Conservation (phyloP, 768 basidiomycete species). For the Cystofilobasidium ferigula region DNA sequence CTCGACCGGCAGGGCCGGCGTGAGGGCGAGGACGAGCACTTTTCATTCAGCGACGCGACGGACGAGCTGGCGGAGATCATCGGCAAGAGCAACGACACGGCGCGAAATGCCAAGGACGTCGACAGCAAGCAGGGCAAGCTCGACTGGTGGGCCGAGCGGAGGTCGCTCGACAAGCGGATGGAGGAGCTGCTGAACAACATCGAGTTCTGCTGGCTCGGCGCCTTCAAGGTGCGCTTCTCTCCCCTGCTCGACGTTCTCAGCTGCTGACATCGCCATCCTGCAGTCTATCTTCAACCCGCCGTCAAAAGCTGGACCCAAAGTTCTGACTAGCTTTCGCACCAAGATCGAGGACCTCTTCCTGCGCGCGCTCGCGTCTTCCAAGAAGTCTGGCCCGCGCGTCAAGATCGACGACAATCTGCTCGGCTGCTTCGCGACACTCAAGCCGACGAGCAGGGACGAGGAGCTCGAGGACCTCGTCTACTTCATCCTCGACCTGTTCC, state of each 20-base stretch:
- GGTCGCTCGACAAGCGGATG: constrained; percentile 63
- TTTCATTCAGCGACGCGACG: constrained; percentile 64
- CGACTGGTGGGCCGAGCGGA: constrained; percentile 78
- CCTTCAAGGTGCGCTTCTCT: constrained; percentile 63
- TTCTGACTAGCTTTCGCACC: constrained; percentile 50
- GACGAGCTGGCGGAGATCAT: constrained; percentile 70
- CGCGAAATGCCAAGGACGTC: constrained; percentile 60
- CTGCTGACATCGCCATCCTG: constrained; percentile 28
- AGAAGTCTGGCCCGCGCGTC: constrained; percentile 45
- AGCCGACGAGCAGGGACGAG: constrained; percentile 73
- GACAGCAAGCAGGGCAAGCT: constrained; percentile 52
- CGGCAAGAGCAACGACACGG: constrained; percentile 60
- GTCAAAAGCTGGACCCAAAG: constrained; percentile 41
- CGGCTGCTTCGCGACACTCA: constrained; percentile 71
- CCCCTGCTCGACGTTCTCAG: neutral
- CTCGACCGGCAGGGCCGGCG: constrained; percentile 62
- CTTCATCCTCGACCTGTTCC: constrained; percentile 85
- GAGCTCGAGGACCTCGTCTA: constrained; percentile 91
- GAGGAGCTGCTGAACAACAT: constrained; percentile 66
- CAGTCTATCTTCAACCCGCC: constrained; percentile 43
- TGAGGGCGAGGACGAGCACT: constrained; percentile 53
- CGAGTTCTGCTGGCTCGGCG: constrained; percentile 94
- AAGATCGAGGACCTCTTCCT: constrained; percentile 69
- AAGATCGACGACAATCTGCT: constrained; percentile 61
- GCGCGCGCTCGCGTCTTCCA: constrained; percentile 44